These are phyloP conservation scores for Colletotrichum sp. DNA, from an alignment of 2,329 filamentous ascomycete species.

Conservation along the genomic window DNA sequence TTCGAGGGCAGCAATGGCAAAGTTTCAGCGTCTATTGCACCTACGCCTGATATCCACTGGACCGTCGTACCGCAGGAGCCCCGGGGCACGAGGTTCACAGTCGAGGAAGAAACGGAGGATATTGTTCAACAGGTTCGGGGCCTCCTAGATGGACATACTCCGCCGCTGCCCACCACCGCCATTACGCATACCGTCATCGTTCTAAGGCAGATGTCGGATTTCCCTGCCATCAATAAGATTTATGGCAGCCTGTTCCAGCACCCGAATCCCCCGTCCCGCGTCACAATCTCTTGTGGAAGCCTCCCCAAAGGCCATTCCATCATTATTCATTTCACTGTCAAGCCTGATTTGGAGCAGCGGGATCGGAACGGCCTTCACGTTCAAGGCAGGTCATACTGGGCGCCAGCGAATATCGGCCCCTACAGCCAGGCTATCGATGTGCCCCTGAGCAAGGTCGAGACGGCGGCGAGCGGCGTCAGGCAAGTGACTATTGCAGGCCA, in stretches of 20 bases:
- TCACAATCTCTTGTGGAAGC: constrained; percentile 80
- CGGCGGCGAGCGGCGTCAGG: constrained; percentile 28
- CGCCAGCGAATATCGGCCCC: constrained; percentile 94
- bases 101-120: constrained; percentile 53
- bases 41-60: constrained; percentile 36
- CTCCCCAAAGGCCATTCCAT: constrained; percentile 68
- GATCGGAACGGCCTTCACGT: constrained; percentile 77
- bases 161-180: constrained; percentile 38
- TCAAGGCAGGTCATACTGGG: constrained; percentile 95
- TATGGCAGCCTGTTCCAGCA: constrained; percentile 78
- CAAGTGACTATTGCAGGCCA: constrained; percentile 81
- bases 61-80: constrained; percentile 37
- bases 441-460: constrained; percentile 26
- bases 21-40: neutral
- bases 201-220: constrained; percentile 81
- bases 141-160: constrained; percentile 39
- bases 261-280: constrained; percentile 84
- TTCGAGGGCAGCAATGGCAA: neutral
- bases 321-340: constrained; percentile 60
- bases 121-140: constrained; percentile 50
- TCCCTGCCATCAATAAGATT: constrained; percentile 73
- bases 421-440: constrained; percentile 87
- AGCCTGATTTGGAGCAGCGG: constrained; percentile 28
- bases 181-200: constrained; percentile 69
- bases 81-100: constrained; percentile 26